Evolutionary conservation across 2,329 filamentous ascomycete species (phyloP).

Genomic region (Eutypella sp.): DNA sequence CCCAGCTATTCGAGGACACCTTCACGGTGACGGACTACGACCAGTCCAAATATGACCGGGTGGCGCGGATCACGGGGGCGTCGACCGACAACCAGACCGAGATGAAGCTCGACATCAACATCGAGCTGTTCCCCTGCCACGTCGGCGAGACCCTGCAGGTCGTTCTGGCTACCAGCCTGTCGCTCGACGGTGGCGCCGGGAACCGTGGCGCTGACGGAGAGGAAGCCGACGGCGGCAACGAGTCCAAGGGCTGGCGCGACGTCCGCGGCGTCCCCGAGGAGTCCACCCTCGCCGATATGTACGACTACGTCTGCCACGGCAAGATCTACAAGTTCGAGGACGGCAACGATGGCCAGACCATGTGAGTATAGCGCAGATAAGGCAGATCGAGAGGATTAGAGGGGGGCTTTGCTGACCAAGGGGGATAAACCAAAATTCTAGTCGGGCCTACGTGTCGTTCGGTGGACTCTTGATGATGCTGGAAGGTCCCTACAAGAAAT

Average conservation of each 20-base stretch:
- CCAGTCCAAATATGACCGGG: constrained; percentile 89
- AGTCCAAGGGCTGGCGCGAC: constrained; percentile 74
- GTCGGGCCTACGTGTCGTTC: constrained; percentile 91
- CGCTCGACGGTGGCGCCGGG: constrained; percentile 78
- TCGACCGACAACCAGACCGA: constrained; percentile 69
- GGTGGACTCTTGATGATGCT: constrained; percentile 86
- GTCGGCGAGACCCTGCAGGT: constrained; percentile 74
- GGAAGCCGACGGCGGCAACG: constrained; percentile 29
- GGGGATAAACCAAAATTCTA: constrained; percentile 32
- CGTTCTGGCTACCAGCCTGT: constrained; percentile 77
- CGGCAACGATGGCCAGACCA: constrained; percentile 70
- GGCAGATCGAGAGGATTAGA: neutral
- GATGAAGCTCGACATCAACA: constrained; percentile 89
- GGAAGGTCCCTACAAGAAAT: constrained; percentile 92
- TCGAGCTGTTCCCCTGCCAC: constrained; percentile 77
- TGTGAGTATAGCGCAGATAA: constrained; percentile 67
- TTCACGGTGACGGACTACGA: constrained; percentile 80
- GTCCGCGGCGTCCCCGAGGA: constrained; percentile 63
- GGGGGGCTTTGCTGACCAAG: neutral
- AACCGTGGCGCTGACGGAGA: constrained; percentile 40
- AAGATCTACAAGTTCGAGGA: constrained; percentile 89
- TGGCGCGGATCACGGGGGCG: constrained; percentile 75
- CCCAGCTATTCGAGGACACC: constrained; percentile 87
- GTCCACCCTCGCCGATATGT: constrained; percentile 68
- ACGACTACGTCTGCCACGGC: constrained; percentile 82